Evolutionary conservation across 2,329 filamentous ascomycete species (phyloP), one percentile per base, ranked within the genome.

Genomic region (Penicillium sp.): DNA sequence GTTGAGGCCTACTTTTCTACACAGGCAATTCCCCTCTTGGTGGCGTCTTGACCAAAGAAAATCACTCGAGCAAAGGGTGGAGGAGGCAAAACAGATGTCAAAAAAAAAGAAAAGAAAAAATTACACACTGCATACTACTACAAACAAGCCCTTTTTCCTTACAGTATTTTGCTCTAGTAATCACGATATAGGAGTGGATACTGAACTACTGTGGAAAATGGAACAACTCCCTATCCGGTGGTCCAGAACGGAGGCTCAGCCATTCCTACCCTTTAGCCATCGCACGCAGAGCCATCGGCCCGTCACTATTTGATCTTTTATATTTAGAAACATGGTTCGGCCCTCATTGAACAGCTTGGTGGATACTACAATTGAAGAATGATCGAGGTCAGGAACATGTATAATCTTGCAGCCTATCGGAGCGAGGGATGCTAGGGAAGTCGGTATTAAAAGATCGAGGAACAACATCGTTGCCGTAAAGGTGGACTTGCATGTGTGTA

Each of bases 241-340:
- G 28, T 51, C 55, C 55, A 38, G 56, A 53, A 35, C 45, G 35
- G 33, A 55, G 52, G 30, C 49, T 46, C 37, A 48, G 48, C 53
- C 52, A 57, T 57, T 56, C 25, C 16, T 22, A 45, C 46, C 8
- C 5, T 14, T 48, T n/a, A 42, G 40, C 30, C 33, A 35, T 38
- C 33, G 19, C 54, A 46, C 54, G 38, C 51, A 5, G 19, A 3
- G 16, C 37, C 19, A 42, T 42, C 45, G 56, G 48, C 51, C 57
- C 57, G 22, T 49, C 52, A 42, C 43, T 43, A 49, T 30, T 48
- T 48, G 45, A 48, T 48, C 13, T 48, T 49, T 55, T 61, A 57
- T 37, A 33, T 46, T 61, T 54, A 58, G 59, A 57, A 61, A 57
- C 59, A 43, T 40, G 53, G 52, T 43, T 46, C 40, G 19, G 37